Percentiles rank a stretch among this genome's conserved stretches.
Evolutionary conservation across 305 asterid species (phyloP).

Genomic region (Galium porrigens): DNA sequence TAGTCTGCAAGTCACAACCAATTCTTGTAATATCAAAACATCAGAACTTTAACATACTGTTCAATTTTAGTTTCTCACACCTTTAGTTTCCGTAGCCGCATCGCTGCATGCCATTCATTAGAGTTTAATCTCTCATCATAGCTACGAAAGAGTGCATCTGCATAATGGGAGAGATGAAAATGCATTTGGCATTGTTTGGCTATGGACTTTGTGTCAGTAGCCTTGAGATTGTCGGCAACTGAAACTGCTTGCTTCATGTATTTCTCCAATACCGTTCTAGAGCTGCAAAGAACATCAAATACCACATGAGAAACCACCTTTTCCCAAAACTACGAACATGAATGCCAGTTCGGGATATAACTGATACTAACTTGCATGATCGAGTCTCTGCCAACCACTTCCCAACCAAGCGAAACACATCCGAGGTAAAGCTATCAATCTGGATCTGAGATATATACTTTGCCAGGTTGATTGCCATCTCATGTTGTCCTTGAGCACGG

Average conservation of each 20-base stretch:
- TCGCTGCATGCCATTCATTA: constrained; percentile 89
- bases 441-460: constrained; percentile 58
- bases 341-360: background rate
- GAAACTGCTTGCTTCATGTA: constrained; percentile 83
- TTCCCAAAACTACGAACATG: background rate
- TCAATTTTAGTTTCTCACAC: constrained; percentile 23
- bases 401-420: constrained; percentile 80
- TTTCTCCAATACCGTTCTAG: constrained; percentile 82
- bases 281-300: constrained; percentile 37
- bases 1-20: constrained; percentile 39
- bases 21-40: constrained; percentile 7
- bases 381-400: constrained; percentile 96
- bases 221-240: constrained; percentile 53
- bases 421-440: constrained; percentile 50
- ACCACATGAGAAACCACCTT: background rate
- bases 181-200: constrained; percentile 82
- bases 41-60: background rate
- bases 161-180: constrained; percentile 96
- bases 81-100: constrained; percentile 73
- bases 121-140: constrained; percentile 88
- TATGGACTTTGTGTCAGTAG: constrained; percentile 37
- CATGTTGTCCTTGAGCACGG: constrained; percentile 92
- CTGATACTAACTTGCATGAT: constrained; percentile 70
- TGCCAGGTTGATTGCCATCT: constrained; percentile 89
- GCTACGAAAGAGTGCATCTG: constrained; percentile 90